phyloP scores from a whole-genome alignment of 768 basidiomycete genomes.

The Harrya chromipes region DNA sequence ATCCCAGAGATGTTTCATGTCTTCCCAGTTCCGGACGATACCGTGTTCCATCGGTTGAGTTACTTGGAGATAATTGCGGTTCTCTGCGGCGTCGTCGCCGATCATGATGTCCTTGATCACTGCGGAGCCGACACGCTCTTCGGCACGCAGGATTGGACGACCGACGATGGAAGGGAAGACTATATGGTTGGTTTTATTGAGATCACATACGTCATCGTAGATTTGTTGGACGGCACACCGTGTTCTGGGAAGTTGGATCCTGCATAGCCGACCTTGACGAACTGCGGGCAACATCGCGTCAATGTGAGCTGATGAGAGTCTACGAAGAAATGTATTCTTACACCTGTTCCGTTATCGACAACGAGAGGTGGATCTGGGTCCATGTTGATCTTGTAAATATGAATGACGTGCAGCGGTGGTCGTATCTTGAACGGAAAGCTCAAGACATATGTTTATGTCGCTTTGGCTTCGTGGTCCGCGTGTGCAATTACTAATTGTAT shows the following conservation, averaged over 20 bases:
- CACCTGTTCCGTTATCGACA: slow-evolving; percentile 88
- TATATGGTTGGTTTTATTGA: slow-evolving; percentile 26
- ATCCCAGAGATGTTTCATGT: slow-evolving; percentile 98
- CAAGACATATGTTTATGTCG: slow-evolving; percentile 16
- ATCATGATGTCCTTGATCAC: slow-evolving; percentile 97
- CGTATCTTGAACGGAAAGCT: background rate
- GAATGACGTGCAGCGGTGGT: background rate
- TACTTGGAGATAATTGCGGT: slow-evolving; percentile 93
- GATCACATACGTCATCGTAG: background rate
- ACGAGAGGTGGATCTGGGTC: slow-evolving; percentile 53
- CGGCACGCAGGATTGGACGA: slow-evolving; percentile 94
- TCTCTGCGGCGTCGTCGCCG: slow-evolving; percentile 93
- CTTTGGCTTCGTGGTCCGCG: slow-evolving; percentile 14
- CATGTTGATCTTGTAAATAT: slow-evolving; percentile 18
- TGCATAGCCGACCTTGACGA: slow-evolving; percentile 88
- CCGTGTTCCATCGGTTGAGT: slow-evolving; percentile 99
- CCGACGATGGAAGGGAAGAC: slow-evolving; percentile 98
- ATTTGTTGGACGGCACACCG: slow-evolving; percentile 46
- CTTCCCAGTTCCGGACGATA: slow-evolving; percentile 98
- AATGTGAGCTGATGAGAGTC: slow-evolving; percentile 4
- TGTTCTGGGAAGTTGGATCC: slow-evolving; percentile 95
- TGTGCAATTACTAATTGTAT: background rate
- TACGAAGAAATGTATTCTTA: slow-evolving; percentile 36
- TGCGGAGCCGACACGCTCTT: slow-evolving; percentile 85
- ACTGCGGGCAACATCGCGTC: slow-evolving; percentile 43